Conservation (phyloP, 768 basidiomycete species). For the Lenzites betulinus region DNA sequence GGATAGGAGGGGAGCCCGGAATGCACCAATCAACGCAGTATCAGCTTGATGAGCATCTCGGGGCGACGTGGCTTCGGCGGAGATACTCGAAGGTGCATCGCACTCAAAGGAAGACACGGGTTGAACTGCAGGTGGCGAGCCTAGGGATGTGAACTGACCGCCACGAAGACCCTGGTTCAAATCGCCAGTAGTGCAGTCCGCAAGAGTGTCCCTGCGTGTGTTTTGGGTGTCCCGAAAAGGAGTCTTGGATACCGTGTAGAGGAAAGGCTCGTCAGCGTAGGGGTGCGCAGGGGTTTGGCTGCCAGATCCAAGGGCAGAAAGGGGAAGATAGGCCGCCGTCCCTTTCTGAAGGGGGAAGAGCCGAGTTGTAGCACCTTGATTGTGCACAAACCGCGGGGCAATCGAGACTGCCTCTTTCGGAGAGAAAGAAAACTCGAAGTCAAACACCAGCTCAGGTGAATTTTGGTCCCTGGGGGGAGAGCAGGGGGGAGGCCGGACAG, state of each 20-base stretch:
- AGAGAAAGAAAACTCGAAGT: conserved; percentile 22
- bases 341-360: conserved; percentile 2
- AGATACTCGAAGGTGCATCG: background rate
- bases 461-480: conserved; percentile 16
- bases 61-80: background rate
- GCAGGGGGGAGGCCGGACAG: conserved; percentile 7
- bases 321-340: background rate
- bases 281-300: background rate
- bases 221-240: background rate
- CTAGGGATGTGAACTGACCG: background rate
- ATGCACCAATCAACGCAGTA: conserved; percentile 12
- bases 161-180: background rate
- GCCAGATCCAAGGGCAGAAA: background rate
- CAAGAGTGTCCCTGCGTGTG: background rate
- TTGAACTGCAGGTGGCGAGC: background rate
- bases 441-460: conserved; percentile 23
- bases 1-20: conserved; percentile 10
- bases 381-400: conserved; percentile 12
- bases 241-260: conserved; percentile 10
- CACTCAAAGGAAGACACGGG: background rate
- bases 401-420: background rate
- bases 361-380: conserved; percentile 3
- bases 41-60: conserved; percentile 6
- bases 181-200: background rate
- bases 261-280: conserved; percentile 13